Evolutionary conservation across 345 rosid genomes (phyloP).

Genomic region (Laguncularia racemosa): DNA sequence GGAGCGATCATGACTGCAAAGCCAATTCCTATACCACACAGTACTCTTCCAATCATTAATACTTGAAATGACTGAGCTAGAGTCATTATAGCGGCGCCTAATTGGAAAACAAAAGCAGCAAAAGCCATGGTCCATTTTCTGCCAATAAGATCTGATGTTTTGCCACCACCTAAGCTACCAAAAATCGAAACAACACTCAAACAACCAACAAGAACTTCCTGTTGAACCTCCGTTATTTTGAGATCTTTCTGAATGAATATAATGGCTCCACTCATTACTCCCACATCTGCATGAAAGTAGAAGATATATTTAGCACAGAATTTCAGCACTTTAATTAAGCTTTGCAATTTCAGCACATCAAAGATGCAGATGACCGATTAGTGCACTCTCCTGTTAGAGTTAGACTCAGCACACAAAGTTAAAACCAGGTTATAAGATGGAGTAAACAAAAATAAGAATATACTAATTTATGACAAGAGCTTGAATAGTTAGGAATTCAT

Average conservation of each 20-base stretch:
- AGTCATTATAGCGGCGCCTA: constrained; percentile 73
- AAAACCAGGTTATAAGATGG: no score
- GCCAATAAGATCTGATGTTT: constrained; percentile 70
- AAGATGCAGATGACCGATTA: no score
- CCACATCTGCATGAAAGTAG: constrained; percentile 56
- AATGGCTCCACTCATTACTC: constrained; percentile 96
- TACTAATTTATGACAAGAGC: no score
- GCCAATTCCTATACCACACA: constrained; percentile 82
- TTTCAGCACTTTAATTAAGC: no score
- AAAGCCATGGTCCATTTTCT: constrained; percentile 94
- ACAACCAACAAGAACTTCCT: constrained; percentile 68
- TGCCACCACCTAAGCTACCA: constrained; percentile 87
- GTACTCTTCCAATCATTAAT: constrained; percentile 66
- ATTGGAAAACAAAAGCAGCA: constrained; percentile 75
- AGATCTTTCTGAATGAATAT: constrained; percentile 80
- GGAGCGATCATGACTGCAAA: constrained; percentile 93
- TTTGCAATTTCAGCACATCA: no score
- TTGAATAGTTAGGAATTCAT: no score
- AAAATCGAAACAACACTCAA: constrained; percentile 74
- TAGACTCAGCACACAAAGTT: no score
- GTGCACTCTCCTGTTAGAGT: no score
- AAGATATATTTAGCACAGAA: neutral
- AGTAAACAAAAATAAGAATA: no score
- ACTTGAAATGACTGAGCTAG: constrained; percentile 62
- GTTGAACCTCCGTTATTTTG: constrained; percentile 68